These are phyloP conservation scores for Venturia nashicola DNA, from an alignment of 2,329 filamentous ascomycete species.

Conservation along the genomic window DNA sequence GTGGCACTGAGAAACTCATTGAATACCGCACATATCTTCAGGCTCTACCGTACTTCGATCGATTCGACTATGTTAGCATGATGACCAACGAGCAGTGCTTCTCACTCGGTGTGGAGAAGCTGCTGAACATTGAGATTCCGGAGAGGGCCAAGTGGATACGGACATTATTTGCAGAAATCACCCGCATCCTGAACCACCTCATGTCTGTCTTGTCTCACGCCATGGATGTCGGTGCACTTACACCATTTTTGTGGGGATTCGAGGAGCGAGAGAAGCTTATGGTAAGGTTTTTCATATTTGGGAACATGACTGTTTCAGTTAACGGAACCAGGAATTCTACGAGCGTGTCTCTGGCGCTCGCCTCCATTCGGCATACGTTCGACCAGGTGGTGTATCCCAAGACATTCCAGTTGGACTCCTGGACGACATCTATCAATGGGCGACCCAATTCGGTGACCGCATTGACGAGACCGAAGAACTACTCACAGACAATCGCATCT, in stretches of 20 bases:
- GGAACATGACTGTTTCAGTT: background rate
- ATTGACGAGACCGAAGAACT: constrained; percentile 98
- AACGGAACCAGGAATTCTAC: constrained; percentile 74
- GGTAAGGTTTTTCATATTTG: constrained; percentile 44
- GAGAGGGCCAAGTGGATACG: constrained; percentile 94
- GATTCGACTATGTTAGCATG: constrained; percentile 98
- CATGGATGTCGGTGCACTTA: constrained; percentile 97
- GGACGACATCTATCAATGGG: constrained; percentile 99
- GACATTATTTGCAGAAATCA: constrained; percentile 91
- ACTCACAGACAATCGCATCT: constrained; percentile 98
- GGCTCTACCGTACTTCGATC: constrained; percentile 96
- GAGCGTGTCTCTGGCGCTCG: constrained; percentile 97
- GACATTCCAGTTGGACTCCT: constrained; percentile 88
- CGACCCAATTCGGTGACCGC: constrained; percentile 94
- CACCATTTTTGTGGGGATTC: constrained; percentile 98
- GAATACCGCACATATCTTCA: constrained; percentile 99
- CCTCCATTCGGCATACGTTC: constrained; percentile 92
- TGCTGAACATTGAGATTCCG: constrained; percentile 92
- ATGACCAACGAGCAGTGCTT: constrained; percentile 99
- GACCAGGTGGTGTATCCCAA: constrained; percentile 90
- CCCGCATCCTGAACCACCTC: constrained; percentile 86
- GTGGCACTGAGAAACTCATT: constrained; percentile 98
- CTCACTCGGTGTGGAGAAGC: constrained; percentile 89
- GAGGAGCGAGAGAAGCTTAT: constrained; percentile 99
- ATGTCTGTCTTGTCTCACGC: constrained; percentile 97